These are phyloP conservation scores for Nitzschia sp. DNA, from an alignment of 108 stramenopile genomes.

Conservation along the genomic window DNA sequence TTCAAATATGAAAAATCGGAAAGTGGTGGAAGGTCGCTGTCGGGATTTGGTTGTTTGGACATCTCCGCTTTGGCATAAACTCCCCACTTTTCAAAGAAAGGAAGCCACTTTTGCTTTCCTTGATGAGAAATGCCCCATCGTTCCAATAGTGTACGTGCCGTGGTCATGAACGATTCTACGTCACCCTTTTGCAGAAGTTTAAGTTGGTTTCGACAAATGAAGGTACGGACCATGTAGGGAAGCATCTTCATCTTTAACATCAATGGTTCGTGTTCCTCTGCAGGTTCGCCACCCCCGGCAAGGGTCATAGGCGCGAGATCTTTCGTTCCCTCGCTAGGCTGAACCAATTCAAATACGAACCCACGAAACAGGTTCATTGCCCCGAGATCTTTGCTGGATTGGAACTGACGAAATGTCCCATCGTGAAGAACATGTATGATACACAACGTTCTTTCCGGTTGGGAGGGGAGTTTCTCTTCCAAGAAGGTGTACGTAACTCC, in stretches of 20 bases:
- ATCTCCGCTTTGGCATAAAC: conserved; percentile 41
- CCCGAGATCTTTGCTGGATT: conserved; percentile 17
- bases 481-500: conserved; percentile 51
- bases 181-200: conserved; percentile 37
- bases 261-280: conserved; percentile 28
- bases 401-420: conserved; percentile 56
- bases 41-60: conserved; percentile 1
- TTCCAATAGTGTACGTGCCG: conserved; percentile 44
- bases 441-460: conserved; percentile 43
- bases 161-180: conserved; percentile 46
- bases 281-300: conserved; percentile 1
- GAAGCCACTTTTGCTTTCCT: conserved; percentile 56
- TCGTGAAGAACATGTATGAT: conserved; percentile 70
- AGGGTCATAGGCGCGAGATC: not conserved
- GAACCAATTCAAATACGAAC: conserved; percentile 60
- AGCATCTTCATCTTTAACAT: conserved; percentile 90
- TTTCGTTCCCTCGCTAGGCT: not conserved
- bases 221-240: conserved; percentile 86
- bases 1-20: conserved; percentile 44
- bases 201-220: conserved; percentile 76
- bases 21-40: conserved; percentile 40
- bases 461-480: conserved; percentile 7
- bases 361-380: conserved; percentile 80
- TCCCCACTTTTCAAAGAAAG: conserved; percentile 68
- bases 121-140: conserved; percentile 66